Evolutionary conservation across 192 early-diverging fungal genomes (phyloP).

Genomic region (Backusella luteola): DNA sequence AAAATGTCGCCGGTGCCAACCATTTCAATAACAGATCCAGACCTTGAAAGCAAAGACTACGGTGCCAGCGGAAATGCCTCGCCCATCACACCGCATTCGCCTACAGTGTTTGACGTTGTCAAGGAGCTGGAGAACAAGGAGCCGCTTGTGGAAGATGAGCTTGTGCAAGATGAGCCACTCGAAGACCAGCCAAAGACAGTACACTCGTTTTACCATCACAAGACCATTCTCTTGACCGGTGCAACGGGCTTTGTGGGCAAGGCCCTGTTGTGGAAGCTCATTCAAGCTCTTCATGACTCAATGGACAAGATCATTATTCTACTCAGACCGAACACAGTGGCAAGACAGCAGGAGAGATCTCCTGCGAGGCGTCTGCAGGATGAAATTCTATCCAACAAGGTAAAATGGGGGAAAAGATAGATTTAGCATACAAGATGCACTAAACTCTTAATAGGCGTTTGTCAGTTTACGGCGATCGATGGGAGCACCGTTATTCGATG

Average conservation of each 20-base stretch:
- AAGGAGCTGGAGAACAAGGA: slow-evolving; percentile 30
- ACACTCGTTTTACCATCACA: slow-evolving; percentile 27
- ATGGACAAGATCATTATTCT: slow-evolving; percentile 33
- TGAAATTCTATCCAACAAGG: slow-evolving; percentile 37
- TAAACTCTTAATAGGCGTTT: slow-evolving; percentile 32
- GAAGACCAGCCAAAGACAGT: neutral
- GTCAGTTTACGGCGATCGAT: slow-evolving; percentile 35
- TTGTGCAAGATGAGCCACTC: neutral
- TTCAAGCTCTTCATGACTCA: slow-evolving; percentile 37
- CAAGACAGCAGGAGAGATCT: slow-evolving; percentile 5
- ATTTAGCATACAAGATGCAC: neutral
- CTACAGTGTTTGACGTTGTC: slow-evolving; percentile 34
- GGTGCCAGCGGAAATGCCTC: slow-evolving; percentile 3
- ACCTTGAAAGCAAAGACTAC: slow-evolving; percentile 33
- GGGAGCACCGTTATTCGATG: slow-evolving; percentile 34
- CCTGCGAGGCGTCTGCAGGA: slow-evolving; percentile 26
- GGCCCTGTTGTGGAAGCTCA: slow-evolving; percentile 46
- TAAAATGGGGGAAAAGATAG: neutral
- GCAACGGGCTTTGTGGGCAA: slow-evolving; percentile 57
- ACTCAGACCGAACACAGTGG: slow-evolving; percentile 8
- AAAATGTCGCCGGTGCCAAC: slow-evolving; percentile 30
- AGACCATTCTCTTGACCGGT: slow-evolving; percentile 48
- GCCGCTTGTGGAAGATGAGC: neutral
- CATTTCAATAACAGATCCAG: slow-evolving; percentile 35
- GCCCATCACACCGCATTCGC: slow-evolving; percentile 28